Evolutionary conservation across 2,329 filamentous ascomycete species (phyloP).

Genomic region (Xylariaceae sp.): DNA sequence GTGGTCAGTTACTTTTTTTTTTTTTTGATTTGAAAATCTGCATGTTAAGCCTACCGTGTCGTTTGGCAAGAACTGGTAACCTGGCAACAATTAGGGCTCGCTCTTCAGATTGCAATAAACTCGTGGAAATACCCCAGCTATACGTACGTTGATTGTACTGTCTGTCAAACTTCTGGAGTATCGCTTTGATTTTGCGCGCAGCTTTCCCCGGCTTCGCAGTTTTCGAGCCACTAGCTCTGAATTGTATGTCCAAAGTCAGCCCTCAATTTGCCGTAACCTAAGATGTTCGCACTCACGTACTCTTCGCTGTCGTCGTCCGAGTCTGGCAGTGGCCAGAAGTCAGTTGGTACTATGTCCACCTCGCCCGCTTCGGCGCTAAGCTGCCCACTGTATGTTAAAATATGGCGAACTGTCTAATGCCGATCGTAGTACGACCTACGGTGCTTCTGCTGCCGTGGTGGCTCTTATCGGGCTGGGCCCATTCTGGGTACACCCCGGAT

Average conservation of each 20-base stretch:
- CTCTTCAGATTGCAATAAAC: background rate
- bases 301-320: constrained; percentile 21
- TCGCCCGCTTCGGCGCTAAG: constrained; percentile 14
- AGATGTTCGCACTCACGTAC: too few species aligned
- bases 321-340: constrained; percentile 22
- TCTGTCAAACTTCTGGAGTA: constrained; percentile 21
- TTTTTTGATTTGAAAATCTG: too few species aligned
- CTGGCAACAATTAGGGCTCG: constrained; percentile 6
- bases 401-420: too few species aligned
- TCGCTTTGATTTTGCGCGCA: constrained; percentile 16
- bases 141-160: constrained; percentile 21
- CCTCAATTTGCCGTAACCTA: too few species aligned
- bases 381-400: too few species aligned
- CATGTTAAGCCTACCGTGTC: constrained; percentile 17
- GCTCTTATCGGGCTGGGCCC: constrained; percentile 9
- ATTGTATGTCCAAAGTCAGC: too few species aligned
- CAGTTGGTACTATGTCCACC: constrained; percentile 11
- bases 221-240: too few species aligned
- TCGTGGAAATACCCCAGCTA: background rate
- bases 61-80: constrained; percentile 19
- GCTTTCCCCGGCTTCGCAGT: constrained; percentile 9
- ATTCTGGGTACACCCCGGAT: constrained; percentile 8
- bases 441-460: constrained; percentile 9
- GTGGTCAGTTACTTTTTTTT: too few species aligned
- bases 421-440: constrained; percentile 7